Evolutionary conservation across 2,329 filamentous ascomycete genomes (phyloP), one percentile per base, ranked within the genome.

Genomic region (Neurospora sp.): DNA sequence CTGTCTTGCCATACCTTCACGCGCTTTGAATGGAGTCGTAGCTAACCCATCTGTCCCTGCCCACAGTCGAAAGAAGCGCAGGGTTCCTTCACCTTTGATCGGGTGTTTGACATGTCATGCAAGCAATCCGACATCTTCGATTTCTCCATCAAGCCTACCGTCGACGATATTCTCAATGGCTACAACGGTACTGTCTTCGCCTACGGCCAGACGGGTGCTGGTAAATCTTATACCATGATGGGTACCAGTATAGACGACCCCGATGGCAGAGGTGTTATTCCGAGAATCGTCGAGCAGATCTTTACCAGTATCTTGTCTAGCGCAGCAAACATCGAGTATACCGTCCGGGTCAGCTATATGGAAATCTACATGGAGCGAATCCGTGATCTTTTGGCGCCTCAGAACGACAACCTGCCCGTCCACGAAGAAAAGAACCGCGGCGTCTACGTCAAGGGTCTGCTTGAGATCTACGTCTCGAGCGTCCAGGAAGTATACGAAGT

Each of bases 361-460:
- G 96, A 99, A 82, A 98, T 99, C 74, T 99, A 99, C 84, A 99
- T 98, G 96, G 96, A 99, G 83, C 90, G 92, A 76, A 98, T 99
- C 80, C 89, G 95, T 77, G 96, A 99, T 88, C 82, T 99, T 77
- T 84, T 99, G 73, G 90, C 91, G 33, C 96, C 96, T 11, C 91
- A 94, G 72, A 97, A 98, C 81, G 95, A 97, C 83, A 98, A 98
- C 78, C 84, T 99, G 68, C 94, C 95, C 0, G 90, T 98, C n/a
- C 96, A 98, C 82, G 96, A 99, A 78, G 96, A 98, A 82, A 97
- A 97, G 86, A 96, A 91, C 78, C 87, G 93, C 72, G 96, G 96
- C 69, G 95, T 98, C 1, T 98, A 98, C 77, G 96, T 98, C 77
- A 98, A 98, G 81, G 96, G 94, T 2, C 84, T 98, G 72, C 82